A percentile compares a stretch with the other conserved stretches of the same genome.
These are phyloP conservation scores for Russula virescens DNA, from an alignment of 768 basidiomycete genomes.

Conservation along the genomic window DNA sequence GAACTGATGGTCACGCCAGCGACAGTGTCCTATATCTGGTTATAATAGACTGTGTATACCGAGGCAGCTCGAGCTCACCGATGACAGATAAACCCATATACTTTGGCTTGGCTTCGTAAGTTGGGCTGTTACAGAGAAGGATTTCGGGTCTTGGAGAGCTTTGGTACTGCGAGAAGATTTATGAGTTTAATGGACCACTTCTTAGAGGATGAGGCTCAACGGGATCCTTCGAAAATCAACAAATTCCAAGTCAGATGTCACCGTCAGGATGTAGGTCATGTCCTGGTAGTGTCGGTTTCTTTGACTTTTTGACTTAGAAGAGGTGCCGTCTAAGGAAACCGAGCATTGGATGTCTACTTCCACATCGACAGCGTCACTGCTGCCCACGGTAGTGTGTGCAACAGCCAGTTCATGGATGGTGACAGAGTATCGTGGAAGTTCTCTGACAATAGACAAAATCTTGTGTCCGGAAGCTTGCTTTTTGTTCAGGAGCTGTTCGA, in stretches of 20 bases:
- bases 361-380: conserved; percentile 49
- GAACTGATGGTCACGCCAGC: conserved; percentile 57
- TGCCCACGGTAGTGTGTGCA: conserved; percentile 32
- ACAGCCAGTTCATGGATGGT: conserved; percentile 44
- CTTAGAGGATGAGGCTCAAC: conserved; percentile 35
- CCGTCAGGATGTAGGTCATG: conserved; percentile 65
- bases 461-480: conserved; percentile 45
- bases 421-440: conserved; percentile 62
- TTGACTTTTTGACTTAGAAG: conserved; percentile 31
- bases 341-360: conserved; percentile 56
- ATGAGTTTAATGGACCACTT: not conserved
- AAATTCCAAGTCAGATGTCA: conserved; percentile 69
- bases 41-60: conserved; percentile 33
- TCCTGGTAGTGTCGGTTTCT: conserved; percentile 48
- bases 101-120: conserved; percentile 71
- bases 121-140: conserved; percentile 52
- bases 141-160: conserved; percentile 50
- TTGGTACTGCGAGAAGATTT: conserved; percentile 49
- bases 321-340: conserved; percentile 33
- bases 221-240: conserved; percentile 76
- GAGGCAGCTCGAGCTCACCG: conserved; percentile 40
- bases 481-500: conserved; percentile 19
- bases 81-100: conserved; percentile 35
- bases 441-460: conserved; percentile 51
- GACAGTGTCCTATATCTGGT: conserved; percentile 47